phyloP scores from a whole-genome alignment of 306 rosid species.

The Crotalaria pallida region DNA sequence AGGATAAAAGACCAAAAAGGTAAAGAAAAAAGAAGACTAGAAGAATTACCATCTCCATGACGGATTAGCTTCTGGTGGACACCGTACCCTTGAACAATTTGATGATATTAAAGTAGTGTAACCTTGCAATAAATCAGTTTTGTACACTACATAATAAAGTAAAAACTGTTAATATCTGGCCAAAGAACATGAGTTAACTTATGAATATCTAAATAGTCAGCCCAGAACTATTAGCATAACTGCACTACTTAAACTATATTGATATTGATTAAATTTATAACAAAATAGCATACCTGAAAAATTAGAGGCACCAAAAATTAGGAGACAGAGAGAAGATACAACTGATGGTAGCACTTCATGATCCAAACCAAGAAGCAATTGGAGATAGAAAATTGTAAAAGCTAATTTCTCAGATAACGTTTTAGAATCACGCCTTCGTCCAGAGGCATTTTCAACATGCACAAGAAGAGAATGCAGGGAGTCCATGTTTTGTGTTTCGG shows the following conservation, averaged over 20 bases:
- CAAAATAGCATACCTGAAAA: slow-evolving; percentile 43
- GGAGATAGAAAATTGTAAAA: slow-evolving; percentile 61
- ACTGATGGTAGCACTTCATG: slow-evolving; percentile 53
- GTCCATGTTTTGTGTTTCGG: slow-evolving; percentile 24
- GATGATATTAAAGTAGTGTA: slow-evolving; percentile 37
- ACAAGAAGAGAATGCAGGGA: slow-evolving; percentile 52
- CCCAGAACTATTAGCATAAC: neutral
- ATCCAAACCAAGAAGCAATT: slow-evolving; percentile 46
- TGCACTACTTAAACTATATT: neutral
- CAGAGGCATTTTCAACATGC: slow-evolving; percentile 30
- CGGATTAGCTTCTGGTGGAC: slow-evolving; percentile 79
- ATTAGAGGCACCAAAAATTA: slow-evolving; percentile 35
- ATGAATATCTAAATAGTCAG: slow-evolving; percentile 1
- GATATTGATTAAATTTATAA: too few species aligned
- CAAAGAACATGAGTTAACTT: neutral
- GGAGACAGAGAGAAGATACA: slow-evolving; percentile 69
- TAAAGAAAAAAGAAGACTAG: neutral
- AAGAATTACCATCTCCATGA: slow-evolving; percentile 84
- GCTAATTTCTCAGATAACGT: slow-evolving; percentile 51
- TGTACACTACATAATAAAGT: slow-evolving; percentile 23
- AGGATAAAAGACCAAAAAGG: neutral
- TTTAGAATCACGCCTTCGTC: slow-evolving; percentile 27
- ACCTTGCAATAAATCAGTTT: slow-evolving; percentile 35
- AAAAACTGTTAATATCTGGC: neutral
- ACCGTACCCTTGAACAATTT: slow-evolving; percentile 45